Evolutionary conservation across 352 stramenopile species (phyloP).

Genomic region (Peronosclerospora sorghi): DNA sequence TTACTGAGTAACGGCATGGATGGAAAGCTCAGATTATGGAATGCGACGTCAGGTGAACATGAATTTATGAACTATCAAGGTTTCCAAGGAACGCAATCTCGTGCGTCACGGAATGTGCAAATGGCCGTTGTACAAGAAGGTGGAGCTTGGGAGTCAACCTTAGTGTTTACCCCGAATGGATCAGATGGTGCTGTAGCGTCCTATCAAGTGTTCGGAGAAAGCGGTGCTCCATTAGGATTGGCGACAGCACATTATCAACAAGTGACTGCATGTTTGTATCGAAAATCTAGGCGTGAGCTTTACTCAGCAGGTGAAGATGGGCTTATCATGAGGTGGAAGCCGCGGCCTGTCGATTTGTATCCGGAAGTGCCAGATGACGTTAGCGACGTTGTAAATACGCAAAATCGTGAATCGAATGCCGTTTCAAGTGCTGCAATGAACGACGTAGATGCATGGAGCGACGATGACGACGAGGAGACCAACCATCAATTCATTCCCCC

Average conservation of each 20-base stretch:
- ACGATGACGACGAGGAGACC: slow-evolving; percentile 27
- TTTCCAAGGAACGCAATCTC: slow-evolving; percentile 17
- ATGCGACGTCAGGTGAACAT: slow-evolving; percentile 41
- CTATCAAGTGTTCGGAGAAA: slow-evolving; percentile 41
- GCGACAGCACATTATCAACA: slow-evolving; percentile 52
- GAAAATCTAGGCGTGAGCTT: slow-evolving; percentile 36
- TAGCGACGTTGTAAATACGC: background rate
- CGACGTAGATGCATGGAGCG: slow-evolving; percentile 46
- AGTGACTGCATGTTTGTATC: slow-evolving; percentile 50
- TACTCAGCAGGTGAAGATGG: slow-evolving; percentile 52
- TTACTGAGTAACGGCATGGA: slow-evolving; percentile 52
- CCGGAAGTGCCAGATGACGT: slow-evolving; percentile 5
- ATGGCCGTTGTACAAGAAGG: slow-evolving; percentile 54
- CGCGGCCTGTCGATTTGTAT: slow-evolving; percentile 21
- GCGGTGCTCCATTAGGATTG: slow-evolving; percentile 18
- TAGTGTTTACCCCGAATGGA: slow-evolving; percentile 58
- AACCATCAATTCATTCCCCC: slow-evolving; percentile 44
- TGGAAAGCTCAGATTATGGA: slow-evolving; percentile 55
- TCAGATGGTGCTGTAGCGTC: slow-evolving; percentile 31
- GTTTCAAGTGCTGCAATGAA: slow-evolving; percentile 6
- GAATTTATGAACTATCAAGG: slow-evolving; percentile 63
- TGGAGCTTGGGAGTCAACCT: slow-evolving; percentile 29
- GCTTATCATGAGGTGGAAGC: slow-evolving; percentile 64
- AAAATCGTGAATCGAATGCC: slow-evolving; percentile 3
- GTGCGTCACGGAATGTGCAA: slow-evolving; percentile 31